Evolutionary conservation across 306 rosid species (phyloP), one percentile per base, ranked within the genome.

Genomic region (Betula pendula): DNA sequence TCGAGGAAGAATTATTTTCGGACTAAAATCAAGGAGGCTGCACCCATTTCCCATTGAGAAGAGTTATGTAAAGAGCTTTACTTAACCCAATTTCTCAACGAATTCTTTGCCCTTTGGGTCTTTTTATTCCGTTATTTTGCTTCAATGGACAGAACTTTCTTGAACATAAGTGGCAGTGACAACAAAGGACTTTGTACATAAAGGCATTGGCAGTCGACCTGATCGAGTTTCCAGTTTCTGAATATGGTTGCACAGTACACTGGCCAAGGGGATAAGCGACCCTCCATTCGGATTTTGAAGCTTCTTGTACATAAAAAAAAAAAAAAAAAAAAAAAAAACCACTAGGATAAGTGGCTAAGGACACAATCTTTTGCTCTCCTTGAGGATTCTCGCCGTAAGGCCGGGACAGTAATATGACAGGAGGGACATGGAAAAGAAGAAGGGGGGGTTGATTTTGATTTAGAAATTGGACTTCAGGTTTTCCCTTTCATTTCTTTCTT

Each of bases 1-100:
- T 89, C 0, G 70, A 19, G 11, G 92, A 89, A 77, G 95, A 77
- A 83, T 82, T 93, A 16, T 91, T 88, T 83, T 90, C 96, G 33
- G 93, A 89, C 84, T 93, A 81, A 84, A 62, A 2, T 11, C 15
- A 22, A 49, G 73, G 10, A 58, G 8, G 33, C 52, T 17, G 24
- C 68, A 22, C 62, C 16, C 33, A 16, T 29, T 20, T 40, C 44
- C 49, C 71, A 56, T 20, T 80, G 20, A 27, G 40, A 62, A 17
- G 31, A 71, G 38, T 66, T 35, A 10, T 69, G n/a, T n/a, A n/a
- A n/a, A n/a, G 19, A 38, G 71, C 69, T 52, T n/a, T 40, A 53
- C 59, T 59, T 75, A n/a, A 79, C 71, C 53, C 45, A 25, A 52
- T 13, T 38, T 44, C 53, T 59, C 17, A 25, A 66, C 68, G 74